These are phyloP conservation scores for Jaapia argillacea DNA, from an alignment of 768 basidiomycete species.

Conservation along the genomic window DNA sequence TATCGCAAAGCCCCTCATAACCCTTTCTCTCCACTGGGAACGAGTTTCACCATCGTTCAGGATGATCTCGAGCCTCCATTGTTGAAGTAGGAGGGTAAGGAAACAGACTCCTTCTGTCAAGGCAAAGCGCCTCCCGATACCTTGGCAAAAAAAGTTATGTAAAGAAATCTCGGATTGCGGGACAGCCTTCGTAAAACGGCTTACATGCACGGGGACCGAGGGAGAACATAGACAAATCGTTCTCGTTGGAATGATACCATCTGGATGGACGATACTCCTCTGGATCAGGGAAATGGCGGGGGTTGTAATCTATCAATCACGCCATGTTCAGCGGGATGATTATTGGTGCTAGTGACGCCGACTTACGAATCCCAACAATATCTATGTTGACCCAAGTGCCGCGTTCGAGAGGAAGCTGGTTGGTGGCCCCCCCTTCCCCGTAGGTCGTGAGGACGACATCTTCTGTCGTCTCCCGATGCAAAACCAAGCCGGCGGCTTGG, in stretches of 20 bases:
- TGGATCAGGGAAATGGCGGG: constrained; percentile 25
- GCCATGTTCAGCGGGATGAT: not conserved
- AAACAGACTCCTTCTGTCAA: constrained; percentile 41
- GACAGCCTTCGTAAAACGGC: too few relatives aligned
- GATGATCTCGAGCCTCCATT: constrained; percentile 42
- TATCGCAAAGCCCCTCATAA: too few relatives aligned
- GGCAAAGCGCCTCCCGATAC: constrained; percentile 46
- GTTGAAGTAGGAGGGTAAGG: constrained; percentile 38
- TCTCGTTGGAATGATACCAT: constrained; percentile 22
- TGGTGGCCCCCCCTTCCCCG: constrained; percentile 8
- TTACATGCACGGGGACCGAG: constrained; percentile 8
- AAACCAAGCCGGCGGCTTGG: constrained; percentile 19
- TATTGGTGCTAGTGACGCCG: not conserved
- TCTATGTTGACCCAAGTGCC: constrained; percentile 19
- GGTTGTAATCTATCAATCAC: constrained; percentile 23
- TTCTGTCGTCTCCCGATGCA: constrained; percentile 19
- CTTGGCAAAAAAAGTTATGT: too few relatives aligned
- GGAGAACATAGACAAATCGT: constrained; percentile 10
- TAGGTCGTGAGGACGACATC: constrained; percentile 16
- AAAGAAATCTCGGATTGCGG: too few relatives aligned
- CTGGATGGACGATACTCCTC: constrained; percentile 24
- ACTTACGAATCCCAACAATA: constrained; percentile 19
- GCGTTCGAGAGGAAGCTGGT: constrained; percentile 13
- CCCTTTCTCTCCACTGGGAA: constrained; percentile 8
- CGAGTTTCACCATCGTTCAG: constrained; percentile 27